Base-by-base conservation (phyloP, 179 eudicot species). In the Camellia oleifera region DNA sequence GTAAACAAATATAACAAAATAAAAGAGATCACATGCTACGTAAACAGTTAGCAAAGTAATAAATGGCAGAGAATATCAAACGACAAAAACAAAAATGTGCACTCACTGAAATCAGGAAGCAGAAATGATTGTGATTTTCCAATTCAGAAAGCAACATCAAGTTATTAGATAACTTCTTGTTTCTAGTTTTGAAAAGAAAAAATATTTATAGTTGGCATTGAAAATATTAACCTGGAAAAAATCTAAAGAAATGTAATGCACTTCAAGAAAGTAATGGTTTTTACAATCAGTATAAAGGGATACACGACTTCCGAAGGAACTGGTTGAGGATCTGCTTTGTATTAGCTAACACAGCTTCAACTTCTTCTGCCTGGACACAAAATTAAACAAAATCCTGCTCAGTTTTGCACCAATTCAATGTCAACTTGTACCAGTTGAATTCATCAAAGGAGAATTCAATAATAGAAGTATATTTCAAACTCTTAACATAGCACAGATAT, bases 281-380 rank as follows among this genome's bases (percentile, higher is more conserved):
- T 26, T 26, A 26, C 32, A 71, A 50, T 10, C 11, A 72, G 4
- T 13, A 44, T 13, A 75, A 72, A 60, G 84, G 97, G 99, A 94
- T 96, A 96, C 98, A 81, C 66, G 98, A 92, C 82, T 92, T 94
- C 65, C 72, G 96, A 64, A 94, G 93, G 84, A 88, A 94, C 79
- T 96, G 98, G 83, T 86, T 91, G 77, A 94, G 90, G 81, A 96
- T 94, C 84, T 96, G 95, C 80, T 94, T 94, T 68, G 98, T 84
- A 84, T 96, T 96, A 79, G 97, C 96, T 85, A 94, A 87, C 79
- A 94, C 96, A 71, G 97, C 98, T 83, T 96, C 98, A 76, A 92
- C 96, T 84, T 96, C 92, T 58, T 90, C 96, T 57, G 81, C 92
- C 99, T 96, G 93, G 58, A 78, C 42, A 82, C 79, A 81, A 82